phyloP scores from a whole-genome alignment of 2,329 filamentous ascomycete species.

The Albophoma yamanashiensis region DNA sequence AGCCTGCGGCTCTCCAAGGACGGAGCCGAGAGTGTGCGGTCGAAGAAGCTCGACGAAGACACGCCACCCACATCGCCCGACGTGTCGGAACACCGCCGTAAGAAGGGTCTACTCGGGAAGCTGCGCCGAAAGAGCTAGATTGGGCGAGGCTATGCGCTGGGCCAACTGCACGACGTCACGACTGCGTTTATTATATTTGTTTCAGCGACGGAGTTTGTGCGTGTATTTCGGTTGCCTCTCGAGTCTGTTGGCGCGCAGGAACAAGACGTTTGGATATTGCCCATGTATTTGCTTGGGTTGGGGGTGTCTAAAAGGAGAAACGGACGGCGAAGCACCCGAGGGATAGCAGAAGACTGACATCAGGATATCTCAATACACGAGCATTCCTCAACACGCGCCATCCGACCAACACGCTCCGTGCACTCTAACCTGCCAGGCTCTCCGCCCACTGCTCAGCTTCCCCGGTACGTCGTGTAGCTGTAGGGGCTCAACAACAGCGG shows the following conservation, averaged over 20 bases:
- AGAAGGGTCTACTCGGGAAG: conserved; percentile 10
- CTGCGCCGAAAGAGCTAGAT: conserved; percentile 5
- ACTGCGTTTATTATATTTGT: conserved; percentile 2
- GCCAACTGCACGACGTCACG: conserved; percentile 6
- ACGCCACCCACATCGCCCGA: conserved; percentile 26
- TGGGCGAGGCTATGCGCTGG: neutral
- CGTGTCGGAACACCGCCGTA: conserved; percentile 15
- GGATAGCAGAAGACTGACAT: neutral
- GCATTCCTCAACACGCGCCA: neutral
- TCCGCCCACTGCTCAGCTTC: conserved; percentile 40
- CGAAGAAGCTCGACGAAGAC: conserved; percentile 16
- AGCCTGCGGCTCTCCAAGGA: conserved; percentile 25
- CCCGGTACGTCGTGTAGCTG: conserved; percentile 74
- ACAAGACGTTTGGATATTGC: neutral
- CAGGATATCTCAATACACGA: neutral
- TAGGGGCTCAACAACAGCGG: conserved; percentile 68
- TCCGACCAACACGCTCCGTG: neutral
- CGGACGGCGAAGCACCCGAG: neutral
- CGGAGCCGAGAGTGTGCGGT: conserved; percentile 25
- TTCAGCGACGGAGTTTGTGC: conserved; percentile 12
- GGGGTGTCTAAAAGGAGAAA: neutral
- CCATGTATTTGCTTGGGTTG: neutral
- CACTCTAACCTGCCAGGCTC: neutral
- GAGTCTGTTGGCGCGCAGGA: neutral
- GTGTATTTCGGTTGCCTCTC: neutral